Percentiles rank a stretch among this genome's conserved stretches.
Conservation (phyloP, 495 filamentous ascomycete species). For the Talaromyces proteolyticus region DNA sequence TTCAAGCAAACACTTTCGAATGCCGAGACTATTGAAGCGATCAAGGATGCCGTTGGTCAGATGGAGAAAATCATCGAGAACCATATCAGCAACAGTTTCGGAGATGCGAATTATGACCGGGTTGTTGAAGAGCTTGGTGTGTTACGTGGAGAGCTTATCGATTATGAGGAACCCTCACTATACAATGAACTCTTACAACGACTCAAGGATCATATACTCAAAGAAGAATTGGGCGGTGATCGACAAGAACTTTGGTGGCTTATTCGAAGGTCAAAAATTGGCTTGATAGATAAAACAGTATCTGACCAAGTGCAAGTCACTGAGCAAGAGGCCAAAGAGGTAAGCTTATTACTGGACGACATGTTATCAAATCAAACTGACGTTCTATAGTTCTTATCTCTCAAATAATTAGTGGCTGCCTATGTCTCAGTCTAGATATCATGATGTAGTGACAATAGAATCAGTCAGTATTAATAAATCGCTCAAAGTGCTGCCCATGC, state of each 20-base stretch:
- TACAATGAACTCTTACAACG: constrained; percentile 72
- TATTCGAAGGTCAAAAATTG: constrained; percentile 59
- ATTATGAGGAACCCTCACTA: constrained; percentile 65
- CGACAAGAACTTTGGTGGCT: constrained; percentile 79
- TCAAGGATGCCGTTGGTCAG: constrained; percentile 67
- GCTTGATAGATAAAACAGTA: constrained; percentile 61
- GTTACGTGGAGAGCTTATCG: constrained; percentile 70
- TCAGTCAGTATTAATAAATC: background rate
- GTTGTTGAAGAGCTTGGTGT: constrained; percentile 72
- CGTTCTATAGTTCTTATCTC: background rate
- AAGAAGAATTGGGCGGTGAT: constrained; percentile 72
- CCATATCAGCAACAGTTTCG: constrained; percentile 66
- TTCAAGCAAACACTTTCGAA: constrained; percentile 76
- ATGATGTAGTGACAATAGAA: background rate
- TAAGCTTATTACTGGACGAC: too few relatives aligned
- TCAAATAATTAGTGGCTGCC: background rate
- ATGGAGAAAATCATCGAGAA: constrained; percentile 65
- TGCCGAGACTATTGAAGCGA: constrained; percentile 52
- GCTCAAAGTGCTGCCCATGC: background rate
- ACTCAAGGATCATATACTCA: constrained; percentile 67
- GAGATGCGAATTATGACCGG: constrained; percentile 65
- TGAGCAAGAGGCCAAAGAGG: constrained; percentile 61
- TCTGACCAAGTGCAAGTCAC: constrained; percentile 57
- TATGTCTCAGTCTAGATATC: background rate
- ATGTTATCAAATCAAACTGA: background rate